Evolutionary conservation across 257 asterid species (phyloP).

Genomic region (Salvia rosmarinus): DNA sequence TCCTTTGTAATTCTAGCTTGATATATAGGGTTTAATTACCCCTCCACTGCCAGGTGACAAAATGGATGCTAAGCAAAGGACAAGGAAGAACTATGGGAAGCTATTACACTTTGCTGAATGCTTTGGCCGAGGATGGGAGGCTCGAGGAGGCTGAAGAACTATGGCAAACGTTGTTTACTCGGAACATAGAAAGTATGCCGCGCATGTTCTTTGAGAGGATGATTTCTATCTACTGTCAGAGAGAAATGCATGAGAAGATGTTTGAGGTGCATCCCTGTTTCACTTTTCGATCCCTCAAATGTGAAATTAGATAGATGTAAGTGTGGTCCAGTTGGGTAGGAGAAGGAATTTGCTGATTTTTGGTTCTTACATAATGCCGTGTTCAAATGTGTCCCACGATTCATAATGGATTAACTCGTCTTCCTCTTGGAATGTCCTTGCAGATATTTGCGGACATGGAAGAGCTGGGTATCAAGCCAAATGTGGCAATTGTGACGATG

Average conservation of each 20-base stretch:
- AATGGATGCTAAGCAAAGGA: slow-evolving; percentile 98
- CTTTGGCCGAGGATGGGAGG: slow-evolving; percentile 90
- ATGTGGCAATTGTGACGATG: slow-evolving; percentile 57
- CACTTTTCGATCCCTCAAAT: too few species aligned
- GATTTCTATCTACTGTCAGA: slow-evolving; percentile 66
- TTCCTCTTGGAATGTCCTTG: slow-evolving; percentile 3
- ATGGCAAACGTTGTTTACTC: slow-evolving; percentile 73
- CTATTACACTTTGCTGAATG: slow-evolving; percentile 76
- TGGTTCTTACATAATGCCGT: too few species aligned
- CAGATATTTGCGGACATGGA: slow-evolving; percentile 97
- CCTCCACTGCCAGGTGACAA: slow-evolving; percentile 57
- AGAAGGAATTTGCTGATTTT: not conserved
- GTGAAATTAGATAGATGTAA: not conserved
- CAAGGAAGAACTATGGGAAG: slow-evolving; percentile 99
- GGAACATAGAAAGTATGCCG: slow-evolving; percentile 88
- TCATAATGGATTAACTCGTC: not conserved
- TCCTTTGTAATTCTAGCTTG: slow-evolving; percentile 13
- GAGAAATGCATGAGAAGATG: slow-evolving; percentile 82
- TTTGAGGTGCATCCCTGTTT: slow-evolving; percentile 97
- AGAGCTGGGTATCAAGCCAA: slow-evolving; percentile 86
- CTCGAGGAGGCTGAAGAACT: slow-evolving; percentile 93
- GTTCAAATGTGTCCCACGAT: not conserved
- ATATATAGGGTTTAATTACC: slow-evolving; percentile 20
- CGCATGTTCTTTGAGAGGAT: slow-evolving; percentile 84
- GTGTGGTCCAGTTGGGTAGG: not conserved